Conservation (phyloP, 1,139 yeast genomes). For the Taphrina communis region DNA sequence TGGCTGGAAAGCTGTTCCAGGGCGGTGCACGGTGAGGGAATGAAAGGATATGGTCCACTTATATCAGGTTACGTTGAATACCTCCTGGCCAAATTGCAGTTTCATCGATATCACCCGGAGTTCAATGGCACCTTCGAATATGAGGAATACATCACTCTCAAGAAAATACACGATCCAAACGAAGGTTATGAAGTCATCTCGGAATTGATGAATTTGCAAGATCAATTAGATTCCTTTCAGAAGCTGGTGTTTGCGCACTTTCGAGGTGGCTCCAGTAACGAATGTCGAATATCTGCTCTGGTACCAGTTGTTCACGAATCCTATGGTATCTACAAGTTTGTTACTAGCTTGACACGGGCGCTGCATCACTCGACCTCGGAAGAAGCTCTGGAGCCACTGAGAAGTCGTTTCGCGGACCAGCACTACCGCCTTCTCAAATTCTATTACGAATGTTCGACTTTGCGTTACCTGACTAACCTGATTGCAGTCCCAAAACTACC, state of each 20-base stretch:
- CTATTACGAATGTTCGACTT: constrained; percentile 86
- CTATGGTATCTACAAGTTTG: constrained; percentile 88
- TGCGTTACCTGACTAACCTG: constrained; percentile 80
- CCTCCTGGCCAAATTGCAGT: constrained; percentile 73
- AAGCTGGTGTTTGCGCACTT: constrained; percentile 77
- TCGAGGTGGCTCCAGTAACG: constrained; percentile 67
- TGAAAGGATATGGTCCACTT: constrained; percentile 67
- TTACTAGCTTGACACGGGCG: constrained; percentile 89
- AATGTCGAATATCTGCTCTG: constrained; percentile 83
- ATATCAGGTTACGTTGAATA: constrained; percentile 78
- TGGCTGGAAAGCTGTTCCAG: constrained; percentile 65
- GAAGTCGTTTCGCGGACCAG: constrained; percentile 76
- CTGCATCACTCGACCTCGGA: constrained; percentile 71
- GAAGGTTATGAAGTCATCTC: constrained; percentile 86
- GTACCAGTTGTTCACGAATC: constrained; percentile 94
- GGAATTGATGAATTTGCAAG: constrained; percentile 86
- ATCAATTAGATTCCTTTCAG: constrained; percentile 79
- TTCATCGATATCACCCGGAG: constrained; percentile 84
- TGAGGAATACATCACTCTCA: constrained; percentile 87
- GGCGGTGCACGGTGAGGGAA: constrained; percentile 49
- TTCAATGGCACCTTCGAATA: constrained; percentile 96
- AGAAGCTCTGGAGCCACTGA: constrained; percentile 77
- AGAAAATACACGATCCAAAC: constrained; percentile 89
- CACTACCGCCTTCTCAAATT: constrained; percentile 81
- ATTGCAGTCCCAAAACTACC: constrained; percentile 86